Evolutionary conservation across 148 eudicot genomes (phyloP), one percentile per base, ranked within the genome.

Genomic region (Persicaria maculosa): DNA sequence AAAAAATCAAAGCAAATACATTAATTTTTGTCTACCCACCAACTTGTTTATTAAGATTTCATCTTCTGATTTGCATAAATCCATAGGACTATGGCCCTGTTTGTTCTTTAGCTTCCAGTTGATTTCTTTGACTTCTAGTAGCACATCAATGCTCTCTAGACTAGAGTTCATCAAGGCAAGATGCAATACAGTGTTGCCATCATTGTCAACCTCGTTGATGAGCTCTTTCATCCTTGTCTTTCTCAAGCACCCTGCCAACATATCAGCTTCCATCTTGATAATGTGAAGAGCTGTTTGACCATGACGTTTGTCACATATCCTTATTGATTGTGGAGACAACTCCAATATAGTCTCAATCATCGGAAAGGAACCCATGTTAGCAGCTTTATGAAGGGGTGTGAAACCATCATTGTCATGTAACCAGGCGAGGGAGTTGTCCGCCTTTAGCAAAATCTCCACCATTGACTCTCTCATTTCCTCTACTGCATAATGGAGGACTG

Each of bases 231-330:
- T 19, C 9, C 64, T 58, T 6, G 64, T 58, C 10, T 19, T 19
- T 17, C 12, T 7, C 7, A 58, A 36, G 31, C 64, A 58, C 3
- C 2, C 36, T 10, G 11, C 9, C 25, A 58, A 7, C 3, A 58
- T 19, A 9, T 10, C 0, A 20, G 31, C 64, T 7, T 58, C 64
- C 36, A 20, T 20, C 36, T 19, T 58, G 1, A 36, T 36, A 1
- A 58, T 36, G 64, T 58, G 64, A 11, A 58, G 64, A 19, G 64
- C 64, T 20, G 64, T 58, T 58, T 58, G 6, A 10, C 64, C 64
- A 19, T 58, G 25, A 58, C 4, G 1, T 1, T 4, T 19, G 3
- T 7, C 36, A 9, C 36, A 31, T 31, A 19, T 20, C 7, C 9
- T 7, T 19, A 58, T 58, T 9, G 64, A 58, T 58, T 58, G 64